Evolutionary conservation across 1,284 basidiomycete genomes (phyloP).

Genomic region (Ustilago lituana): DNA sequence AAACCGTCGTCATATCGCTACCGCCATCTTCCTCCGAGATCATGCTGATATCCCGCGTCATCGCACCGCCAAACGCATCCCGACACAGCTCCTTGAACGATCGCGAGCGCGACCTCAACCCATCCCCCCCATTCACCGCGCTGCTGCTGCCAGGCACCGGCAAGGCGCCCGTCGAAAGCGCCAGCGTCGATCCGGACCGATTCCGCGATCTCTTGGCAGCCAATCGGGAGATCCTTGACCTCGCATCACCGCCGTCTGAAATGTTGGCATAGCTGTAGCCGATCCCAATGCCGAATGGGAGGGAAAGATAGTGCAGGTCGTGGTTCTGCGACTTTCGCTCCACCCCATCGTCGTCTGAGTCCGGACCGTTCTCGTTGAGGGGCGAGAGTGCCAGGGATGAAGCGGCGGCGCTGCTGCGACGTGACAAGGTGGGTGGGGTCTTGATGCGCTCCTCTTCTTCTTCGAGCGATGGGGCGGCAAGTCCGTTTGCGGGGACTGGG

Average conservation of each 20-base stretch:
- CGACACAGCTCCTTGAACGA: conserved; percentile 44
- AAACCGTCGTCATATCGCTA: conserved; percentile 22
- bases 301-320: conserved; percentile 41
- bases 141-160: conserved; percentile 23
- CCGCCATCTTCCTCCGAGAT: conserved; percentile 33
- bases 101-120: conserved; percentile 30
- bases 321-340: conserved; percentile 20
- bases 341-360: conserved; percentile 30
- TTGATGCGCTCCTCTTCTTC: conserved; percentile 47
- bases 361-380: conserved; percentile 14
- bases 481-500: conserved; percentile 5
- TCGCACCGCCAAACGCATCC: conserved; percentile 21
- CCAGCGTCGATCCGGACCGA: conserved; percentile 10
- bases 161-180: conserved; percentile 31
- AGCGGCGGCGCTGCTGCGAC: conserved; percentile 36
- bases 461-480: conserved; percentile 25
- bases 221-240: conserved; percentile 17
- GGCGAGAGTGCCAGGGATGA: conserved; percentile 16
- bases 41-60: conserved; percentile 16
- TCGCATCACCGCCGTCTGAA: conserved; percentile 24
- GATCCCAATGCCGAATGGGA: conserved; percentile 47
- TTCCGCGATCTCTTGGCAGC: conserved; percentile 15
- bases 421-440: conserved; percentile 38
- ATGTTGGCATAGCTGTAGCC: conserved; percentile 45
- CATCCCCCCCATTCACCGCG: conserved; percentile 14